Evolutionary conservation across 176 grass and related monocot genomes (phyloP).

Genomic region (Lolium perenne): DNA sequence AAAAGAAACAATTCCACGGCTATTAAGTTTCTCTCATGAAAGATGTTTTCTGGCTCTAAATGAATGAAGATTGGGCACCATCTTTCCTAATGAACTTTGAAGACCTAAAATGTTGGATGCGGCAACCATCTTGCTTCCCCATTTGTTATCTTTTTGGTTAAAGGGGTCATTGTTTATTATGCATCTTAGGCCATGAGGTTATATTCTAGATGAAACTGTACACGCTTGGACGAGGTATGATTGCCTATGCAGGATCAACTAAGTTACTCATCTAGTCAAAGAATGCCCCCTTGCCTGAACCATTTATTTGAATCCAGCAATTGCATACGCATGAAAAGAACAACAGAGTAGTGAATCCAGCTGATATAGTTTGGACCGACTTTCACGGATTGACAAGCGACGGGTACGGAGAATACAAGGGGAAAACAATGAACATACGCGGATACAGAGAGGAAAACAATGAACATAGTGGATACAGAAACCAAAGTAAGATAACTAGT

Average conservation of each 20-base stretch:
- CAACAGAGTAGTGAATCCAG: not conserved
- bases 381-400: too few relatives aligned
- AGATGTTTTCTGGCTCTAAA: constrained; percentile 1
- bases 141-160: not conserved
- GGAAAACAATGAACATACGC: too few relatives aligned
- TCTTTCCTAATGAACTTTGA: not conserved
- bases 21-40: constrained; percentile 1
- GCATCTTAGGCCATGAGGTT: not conserved
- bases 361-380: too few relatives aligned
- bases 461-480: too few relatives aligned
- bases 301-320: constrained; percentile 5
- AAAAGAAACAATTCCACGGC: constrained; percentile 7
- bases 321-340: not conserved
- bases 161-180: constrained; percentile 16
- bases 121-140: not conserved
- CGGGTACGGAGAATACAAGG: too few relatives aligned
- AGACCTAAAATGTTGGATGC: constrained; percentile 13
- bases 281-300: not conserved
- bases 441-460: too few relatives aligned
- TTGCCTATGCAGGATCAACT: not conserved
- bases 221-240: too few relatives aligned
- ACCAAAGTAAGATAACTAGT: too few relatives aligned
- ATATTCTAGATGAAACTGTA: too few relatives aligned
- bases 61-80: not conserved
- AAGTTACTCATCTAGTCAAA: constrained; percentile 16